Base-by-base conservation (phyloP, 2,329 filamentous ascomycete species). In the Pseudomassariella vexata region DNA sequence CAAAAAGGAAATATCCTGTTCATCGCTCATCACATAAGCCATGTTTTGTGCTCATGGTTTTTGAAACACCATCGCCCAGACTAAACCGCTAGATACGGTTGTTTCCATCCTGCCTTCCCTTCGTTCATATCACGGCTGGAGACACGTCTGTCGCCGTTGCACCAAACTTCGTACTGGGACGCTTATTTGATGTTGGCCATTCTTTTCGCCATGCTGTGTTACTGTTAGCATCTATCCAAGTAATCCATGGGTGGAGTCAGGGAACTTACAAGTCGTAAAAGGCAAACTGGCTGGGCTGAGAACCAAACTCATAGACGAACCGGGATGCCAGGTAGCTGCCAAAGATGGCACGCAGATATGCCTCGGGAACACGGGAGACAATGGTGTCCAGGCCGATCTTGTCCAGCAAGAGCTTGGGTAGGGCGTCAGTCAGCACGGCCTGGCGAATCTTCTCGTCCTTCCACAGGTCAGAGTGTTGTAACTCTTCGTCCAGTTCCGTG, bases 301-400 rank as follows among this genome's bases (percentile, higher is more conserved):
- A 89, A 51, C 92, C 92, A 57, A 90, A 92, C 58, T 94, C 79
- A 60, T 98, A 98, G 24, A 98, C 87, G 57, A 98, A 98, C 25
- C 92, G 83, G 53, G 85, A 94, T 29, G 92, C 90, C 46, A 98
- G 71, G 63, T 90, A 95, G 56, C 85, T 94, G 47, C 92, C 92
- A 55, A 98, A 98, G 57, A 98, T 96, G 44, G 89, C 83, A 45
- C 88, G 79, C 41, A 98, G 76, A 56, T 98, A 98, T 47, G 80
- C 82, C 40, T 95, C 86, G 1, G 92, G 92, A 15, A 98, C 89
- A 44, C 92, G 77, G 53, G 81, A 60, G 40, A 95, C 75, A 45
- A 98, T 88, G 35, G 81, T 86, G 29, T 95, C 85, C 12, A 98
- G 70, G 2, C 90, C 90, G 60, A 98, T 85, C 75, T 95, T 85